A percentile compares a stretch with the other conserved stretches of the same genome.
Conservation (phyloP, 1,139 yeast genomes). For the Magnusiomyces ingens region DNA sequence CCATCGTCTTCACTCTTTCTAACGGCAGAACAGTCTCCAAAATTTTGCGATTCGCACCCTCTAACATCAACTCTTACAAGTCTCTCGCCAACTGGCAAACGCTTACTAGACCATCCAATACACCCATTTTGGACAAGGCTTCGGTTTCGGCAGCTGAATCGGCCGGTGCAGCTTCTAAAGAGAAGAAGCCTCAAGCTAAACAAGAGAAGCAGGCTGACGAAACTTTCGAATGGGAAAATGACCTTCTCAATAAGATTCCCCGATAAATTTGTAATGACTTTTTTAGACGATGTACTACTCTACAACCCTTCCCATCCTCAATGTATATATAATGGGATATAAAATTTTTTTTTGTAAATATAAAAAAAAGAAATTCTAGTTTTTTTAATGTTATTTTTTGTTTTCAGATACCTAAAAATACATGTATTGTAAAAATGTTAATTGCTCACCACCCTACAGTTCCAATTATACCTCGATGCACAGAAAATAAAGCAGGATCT, state of each 20-base stretch:
- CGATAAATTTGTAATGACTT: conserved; percentile 1
- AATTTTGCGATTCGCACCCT: conserved; percentile 14
- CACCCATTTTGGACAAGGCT: neutral
- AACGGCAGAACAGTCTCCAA: conserved; percentile 14
- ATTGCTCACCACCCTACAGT: too few relatives aligned
- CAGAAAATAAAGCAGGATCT: too few relatives aligned
- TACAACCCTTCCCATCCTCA: too few relatives aligned
- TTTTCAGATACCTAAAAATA: too few relatives aligned
- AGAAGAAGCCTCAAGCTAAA: conserved; percentile 5
- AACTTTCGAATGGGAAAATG: conserved; percentile 29
- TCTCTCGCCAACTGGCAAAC: conserved; percentile 9
- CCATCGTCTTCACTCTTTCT: conserved; percentile 16
- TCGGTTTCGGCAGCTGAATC: conserved; percentile 7
- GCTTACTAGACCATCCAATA: conserved; percentile 13
- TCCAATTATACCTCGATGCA: too few relatives aligned
- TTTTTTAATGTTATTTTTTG: too few relatives aligned
- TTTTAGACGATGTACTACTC: too few relatives aligned
- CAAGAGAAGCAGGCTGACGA: conserved; percentile 11
- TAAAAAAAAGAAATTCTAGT: too few relatives aligned
- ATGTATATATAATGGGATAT: too few relatives aligned
- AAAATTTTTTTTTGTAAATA: too few relatives aligned
- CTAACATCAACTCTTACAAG: conserved; percentile 4
- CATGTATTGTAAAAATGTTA: too few relatives aligned
- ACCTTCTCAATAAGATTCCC: conserved; percentile 21
- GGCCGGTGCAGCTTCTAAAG: conserved; percentile 11